Conservation (phyloP, 2,329 filamentous ascomycete genomes). For the Diatrype stigma region DNA sequence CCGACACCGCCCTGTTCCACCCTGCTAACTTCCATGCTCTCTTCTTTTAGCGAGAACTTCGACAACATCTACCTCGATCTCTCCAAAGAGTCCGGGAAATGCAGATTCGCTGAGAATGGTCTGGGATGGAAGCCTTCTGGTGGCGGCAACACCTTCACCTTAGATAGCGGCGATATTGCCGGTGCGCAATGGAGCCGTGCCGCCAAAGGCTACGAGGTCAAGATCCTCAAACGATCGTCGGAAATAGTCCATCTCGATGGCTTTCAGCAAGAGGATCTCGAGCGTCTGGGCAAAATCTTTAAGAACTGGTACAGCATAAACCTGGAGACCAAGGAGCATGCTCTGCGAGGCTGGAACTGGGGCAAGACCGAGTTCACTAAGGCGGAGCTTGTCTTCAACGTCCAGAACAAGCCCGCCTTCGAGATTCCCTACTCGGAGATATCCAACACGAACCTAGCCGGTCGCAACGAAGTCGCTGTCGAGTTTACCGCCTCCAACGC, state of each 20-base stretch:
- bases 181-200: slow-evolving; percentile 93
- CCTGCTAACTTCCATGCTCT: slow-evolving; percentile 8
- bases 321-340: slow-evolving; percentile 89
- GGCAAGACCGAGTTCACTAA: slow-evolving; percentile 97
- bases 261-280: slow-evolving; percentile 90
- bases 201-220: slow-evolving; percentile 87
- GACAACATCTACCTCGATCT: slow-evolving; percentile 96
- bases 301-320: slow-evolving; percentile 97
- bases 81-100: slow-evolving; percentile 87
- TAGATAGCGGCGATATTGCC: slow-evolving; percentile 80
- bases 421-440: slow-evolving; percentile 97
- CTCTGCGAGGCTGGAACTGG: slow-evolving; percentile 97
- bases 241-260: slow-evolving; percentile 92
- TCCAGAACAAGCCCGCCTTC: slow-evolving; percentile 93
- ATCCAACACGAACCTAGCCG: slow-evolving; percentile 93
- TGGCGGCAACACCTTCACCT: slow-evolving; percentile 88
- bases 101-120: slow-evolving; percentile 89
- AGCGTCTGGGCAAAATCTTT: slow-evolving; percentile 86
- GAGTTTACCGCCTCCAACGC: slow-evolving; percentile 78
- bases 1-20: not conserved
- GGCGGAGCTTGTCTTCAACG: slow-evolving; percentile 91
- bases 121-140: slow-evolving; percentile 90
- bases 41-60: slow-evolving; percentile 72
- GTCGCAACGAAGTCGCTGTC: slow-evolving; percentile 95
- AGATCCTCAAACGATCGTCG: slow-evolving; percentile 79